These are phyloP conservation scores for Vitis rupestris DNA, from an alignment of 164 flowering plant species.

Conservation along the genomic window DNA sequence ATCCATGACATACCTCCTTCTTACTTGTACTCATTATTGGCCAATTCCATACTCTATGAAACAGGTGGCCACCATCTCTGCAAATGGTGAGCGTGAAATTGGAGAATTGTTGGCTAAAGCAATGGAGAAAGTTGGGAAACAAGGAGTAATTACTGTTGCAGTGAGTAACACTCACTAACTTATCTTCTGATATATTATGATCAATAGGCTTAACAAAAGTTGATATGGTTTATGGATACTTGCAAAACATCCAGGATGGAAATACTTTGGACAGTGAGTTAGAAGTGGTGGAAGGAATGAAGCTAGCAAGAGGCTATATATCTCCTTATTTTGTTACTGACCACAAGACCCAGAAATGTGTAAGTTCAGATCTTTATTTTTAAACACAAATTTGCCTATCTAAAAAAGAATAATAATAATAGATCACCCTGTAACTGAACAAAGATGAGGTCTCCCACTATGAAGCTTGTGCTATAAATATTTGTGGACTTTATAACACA, in stretches of 20 bases:
- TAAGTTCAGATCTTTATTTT: constrained; percentile 29
- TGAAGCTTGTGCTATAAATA: background rate
- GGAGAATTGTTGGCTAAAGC: constrained; percentile 85
- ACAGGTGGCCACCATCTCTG: constrained; percentile 94
- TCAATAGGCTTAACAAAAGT: background rate
- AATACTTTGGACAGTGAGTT: constrained; percentile 72
- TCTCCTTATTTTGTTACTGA: constrained; percentile 85
- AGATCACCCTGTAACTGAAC: background rate
- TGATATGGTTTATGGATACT: constrained; percentile 1
- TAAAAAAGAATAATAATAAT: too few species aligned
- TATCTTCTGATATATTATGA: background rate
- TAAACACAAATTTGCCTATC: too few species aligned
- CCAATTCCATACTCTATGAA: background rate
- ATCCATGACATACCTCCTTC: background rate
- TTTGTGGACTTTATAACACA: too few species aligned
- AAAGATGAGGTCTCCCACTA: background rate
- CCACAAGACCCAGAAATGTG: constrained; percentile 80
- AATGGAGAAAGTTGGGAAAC: constrained; percentile 96
- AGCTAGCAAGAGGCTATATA: constrained; percentile 81
- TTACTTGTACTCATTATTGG: background rate
- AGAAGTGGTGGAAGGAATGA: constrained; percentile 94
- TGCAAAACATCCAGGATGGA: constrained; percentile 57
- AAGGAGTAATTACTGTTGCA: constrained; percentile 83
- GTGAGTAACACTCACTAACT: constrained; percentile 37
- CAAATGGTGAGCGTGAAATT: constrained; percentile 87